These are phyloP conservation scores for Starmerella asiatica DNA, from an alignment of 805 yeast species.

Conservation along the genomic window DNA sequence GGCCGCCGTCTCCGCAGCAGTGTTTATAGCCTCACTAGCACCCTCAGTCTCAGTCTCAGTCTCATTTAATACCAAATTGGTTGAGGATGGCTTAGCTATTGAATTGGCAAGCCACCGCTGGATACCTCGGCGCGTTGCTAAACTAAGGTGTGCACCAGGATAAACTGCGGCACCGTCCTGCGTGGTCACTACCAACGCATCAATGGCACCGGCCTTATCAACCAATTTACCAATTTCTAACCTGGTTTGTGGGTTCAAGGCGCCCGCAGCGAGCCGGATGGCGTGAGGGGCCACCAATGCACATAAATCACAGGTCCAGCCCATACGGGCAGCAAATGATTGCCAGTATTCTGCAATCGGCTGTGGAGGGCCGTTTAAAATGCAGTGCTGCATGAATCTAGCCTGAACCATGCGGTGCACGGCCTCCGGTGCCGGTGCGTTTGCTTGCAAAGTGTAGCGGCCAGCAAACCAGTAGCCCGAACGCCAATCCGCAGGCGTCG, in stretches of 20 bases:
- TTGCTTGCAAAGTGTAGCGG: slow-evolving; percentile 3
- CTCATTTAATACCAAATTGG: neutral
- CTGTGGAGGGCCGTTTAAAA: slow-evolving; percentile 1
- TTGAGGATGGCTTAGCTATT: neutral
- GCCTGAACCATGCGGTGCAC: slow-evolving; percentile 5
- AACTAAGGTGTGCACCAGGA: slow-evolving; percentile 9
- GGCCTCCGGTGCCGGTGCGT: slow-evolving; percentile 7
- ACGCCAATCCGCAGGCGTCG: slow-evolving; percentile 17
- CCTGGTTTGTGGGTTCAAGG: slow-evolving; percentile 64
- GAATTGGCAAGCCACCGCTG: slow-evolving; percentile 14
- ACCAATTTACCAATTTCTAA: slow-evolving; percentile 57
- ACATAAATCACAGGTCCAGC: neutral
- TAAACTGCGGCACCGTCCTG: slow-evolving; percentile 13
- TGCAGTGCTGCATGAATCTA: slow-evolving; percentile 3
- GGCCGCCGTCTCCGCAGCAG: neutral
- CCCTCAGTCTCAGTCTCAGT: neutral
- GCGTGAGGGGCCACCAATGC: slow-evolving; percentile 8
- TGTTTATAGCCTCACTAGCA: neutral
- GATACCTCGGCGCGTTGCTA: slow-evolving; percentile 7
- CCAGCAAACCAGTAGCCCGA: slow-evolving; percentile 19
- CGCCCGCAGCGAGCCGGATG: slow-evolving; percentile 20
- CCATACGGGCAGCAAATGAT: neutral
- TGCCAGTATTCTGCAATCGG: slow-evolving; percentile 3
- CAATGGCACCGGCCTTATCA: slow-evolving; percentile 39
- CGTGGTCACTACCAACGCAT: slow-evolving; percentile 10